These are phyloP conservation scores for Gymnopilus junonius DNA, from an alignment of 768 basidiomycete genomes.

Conservation along the genomic window DNA sequence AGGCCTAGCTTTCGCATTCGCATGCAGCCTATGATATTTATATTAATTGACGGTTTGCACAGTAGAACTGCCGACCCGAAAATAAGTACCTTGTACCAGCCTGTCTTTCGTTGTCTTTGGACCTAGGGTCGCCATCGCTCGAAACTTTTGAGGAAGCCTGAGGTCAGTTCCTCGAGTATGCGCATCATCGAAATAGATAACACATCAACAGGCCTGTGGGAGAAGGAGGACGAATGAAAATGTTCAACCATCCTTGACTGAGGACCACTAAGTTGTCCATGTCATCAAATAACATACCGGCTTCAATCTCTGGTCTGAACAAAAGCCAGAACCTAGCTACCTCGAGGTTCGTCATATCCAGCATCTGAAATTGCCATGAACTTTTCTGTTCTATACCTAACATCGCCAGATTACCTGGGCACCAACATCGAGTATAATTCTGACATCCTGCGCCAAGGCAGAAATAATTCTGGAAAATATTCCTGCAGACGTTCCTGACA, in stretches of 20 bases:
- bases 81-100: constrained; percentile 54
- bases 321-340: constrained; percentile 47
- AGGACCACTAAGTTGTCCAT: constrained; percentile 39
- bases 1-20: constrained; percentile 53
- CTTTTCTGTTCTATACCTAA: background rate
- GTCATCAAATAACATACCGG: constrained; percentile 48
- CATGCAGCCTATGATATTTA: constrained; percentile 51
- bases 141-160: constrained; percentile 44
- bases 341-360: constrained; percentile 49
- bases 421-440: constrained; percentile 59
- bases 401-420: constrained; percentile 44
- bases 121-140: constrained; percentile 53
- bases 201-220: constrained; percentile 37
- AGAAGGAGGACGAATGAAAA: constrained; percentile 41
- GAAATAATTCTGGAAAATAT: too few relatives aligned
- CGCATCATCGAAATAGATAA: constrained; percentile 58
- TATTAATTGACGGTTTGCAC: too few relatives aligned
- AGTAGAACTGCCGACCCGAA: too few relatives aligned
- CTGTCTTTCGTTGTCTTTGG: constrained; percentile 56
- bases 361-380: constrained; percentile 26
- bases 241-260: constrained; percentile 38
- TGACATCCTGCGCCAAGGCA: constrained; percentile 45
- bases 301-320: constrained; percentile 31
- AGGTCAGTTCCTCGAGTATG: constrained; percentile 59
- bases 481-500: too few relatives aligned